Evolutionary conservation across 1,284 basidiomycete species (phyloP), one percentile per base, ranked within the genome.

Genomic region (Exobasidium rhododendri): DNA sequence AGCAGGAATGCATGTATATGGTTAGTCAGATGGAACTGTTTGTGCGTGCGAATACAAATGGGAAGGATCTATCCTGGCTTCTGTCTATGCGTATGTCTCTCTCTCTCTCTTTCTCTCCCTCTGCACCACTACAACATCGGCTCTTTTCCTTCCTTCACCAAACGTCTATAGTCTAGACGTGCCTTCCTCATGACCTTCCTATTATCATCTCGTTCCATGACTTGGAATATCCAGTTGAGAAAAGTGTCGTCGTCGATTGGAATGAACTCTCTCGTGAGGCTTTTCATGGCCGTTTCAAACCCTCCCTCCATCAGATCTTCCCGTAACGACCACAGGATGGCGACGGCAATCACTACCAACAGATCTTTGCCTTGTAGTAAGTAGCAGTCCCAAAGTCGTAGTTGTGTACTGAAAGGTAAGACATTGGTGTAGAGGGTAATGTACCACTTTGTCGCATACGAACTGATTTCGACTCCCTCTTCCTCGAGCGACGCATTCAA

Each of bases 391-490:
- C 94, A 98, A 24, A 99, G 78, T 62, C 96, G 85, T 44, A 98
- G 82, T 82, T 97, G 93, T 49, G 89, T 92, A 81, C 93, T 90
- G 80, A 96, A 98, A 13, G 94, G 93, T n/a, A 98, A 88, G 1
- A 89, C 89, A 78, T 96, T 97, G 57, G 92, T 87, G 49, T 81
- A 82, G 17, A 98, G 83, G 1, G 96, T 98, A 80, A 99, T 98
- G 81, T 97, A 98, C 94, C 94, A 98, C 81, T 97, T 97, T 1
- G 94, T 97, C 31, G 92, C 94, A 81, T 94, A 99, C 17, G 91
- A 88, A 44, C 92, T 94, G 2, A 91, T 92, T 4, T 89, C 90
- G 66, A 99, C 89, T 66, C 86, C 88, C 82, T 88, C 86, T 4
- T 66, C 56, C 17, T 67, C 66, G 80, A 97, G 91, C 20, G 89